Conservation (phyloP, 2,329 filamentous ascomycete genomes). For the Xylariales sp. region DNA sequence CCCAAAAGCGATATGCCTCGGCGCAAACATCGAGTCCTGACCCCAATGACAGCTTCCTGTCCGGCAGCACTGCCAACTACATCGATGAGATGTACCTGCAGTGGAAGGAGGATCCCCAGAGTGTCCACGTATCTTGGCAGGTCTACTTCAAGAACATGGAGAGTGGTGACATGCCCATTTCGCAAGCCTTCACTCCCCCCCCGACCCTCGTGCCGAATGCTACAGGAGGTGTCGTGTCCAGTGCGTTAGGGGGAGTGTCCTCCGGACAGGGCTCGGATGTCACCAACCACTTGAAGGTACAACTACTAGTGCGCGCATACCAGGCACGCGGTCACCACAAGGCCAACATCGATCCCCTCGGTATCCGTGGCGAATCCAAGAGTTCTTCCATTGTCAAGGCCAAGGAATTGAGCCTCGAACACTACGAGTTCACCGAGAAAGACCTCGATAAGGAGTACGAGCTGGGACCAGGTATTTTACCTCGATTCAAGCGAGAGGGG, state of each 20-base stretch:
- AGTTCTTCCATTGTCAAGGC: conserved; percentile 83
- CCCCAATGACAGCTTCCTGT: conserved; percentile 92
- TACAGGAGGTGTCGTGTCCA: conserved; percentile 68
- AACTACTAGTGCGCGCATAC: conserved; percentile 94
- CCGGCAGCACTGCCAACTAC: conserved; percentile 96
- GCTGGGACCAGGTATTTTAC: conserved; percentile 90
- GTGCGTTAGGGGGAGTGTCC: conserved; percentile 46
- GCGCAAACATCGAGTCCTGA: conserved; percentile 57
- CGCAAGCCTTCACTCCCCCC: conserved; percentile 92
- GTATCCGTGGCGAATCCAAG: conserved; percentile 80
- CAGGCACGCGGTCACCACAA: conserved; percentile 98
- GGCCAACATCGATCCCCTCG: conserved; percentile 92
- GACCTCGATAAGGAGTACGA: conserved; percentile 90
- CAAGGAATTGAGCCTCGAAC: conserved; percentile 86
- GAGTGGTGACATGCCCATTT: conserved; percentile 93
- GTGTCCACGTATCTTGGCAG: conserved; percentile 97
- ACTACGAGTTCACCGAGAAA: conserved; percentile 93
- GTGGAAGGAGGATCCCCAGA: conserved; percentile 90
- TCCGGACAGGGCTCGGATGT: conserved; percentile 72
- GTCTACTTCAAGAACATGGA: conserved; percentile 99
- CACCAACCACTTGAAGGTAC: conserved; percentile 95
- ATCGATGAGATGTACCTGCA: conserved; percentile 99
- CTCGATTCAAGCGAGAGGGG: conserved; percentile 82
- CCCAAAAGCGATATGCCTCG: conserved; percentile 51
- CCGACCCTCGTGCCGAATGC: conserved; percentile 84